Evolutionary conservation across 306 rosid genomes (phyloP), one percentile per base, ranked within the genome.

Genomic region (Hippophae tibetana): DNA sequence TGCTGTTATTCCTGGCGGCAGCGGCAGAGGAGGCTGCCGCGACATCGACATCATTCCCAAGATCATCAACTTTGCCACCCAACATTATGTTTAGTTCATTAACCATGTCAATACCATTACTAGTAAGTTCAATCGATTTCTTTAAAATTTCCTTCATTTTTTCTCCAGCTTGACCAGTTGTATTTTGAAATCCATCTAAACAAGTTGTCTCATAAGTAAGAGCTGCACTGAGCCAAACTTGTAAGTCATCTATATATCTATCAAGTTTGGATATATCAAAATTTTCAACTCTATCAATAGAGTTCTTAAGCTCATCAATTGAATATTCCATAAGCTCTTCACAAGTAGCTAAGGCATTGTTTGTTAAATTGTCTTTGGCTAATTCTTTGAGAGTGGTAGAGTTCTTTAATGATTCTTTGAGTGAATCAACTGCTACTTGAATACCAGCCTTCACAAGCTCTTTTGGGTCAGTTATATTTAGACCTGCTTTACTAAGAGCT

Each of bases 21-120:
- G 6, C 77, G 74, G 23, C 72, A 71, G n/a, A 61, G 60, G 53
- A 26, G 18, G 18, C 23, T 18, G 23, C 23, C 23, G 23, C 23
- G 23, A 18, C 23, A 18, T 18, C 23, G 23, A 18, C 23, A 18
- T 18, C 23, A 18, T 10, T 0, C 10, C 13, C 13, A 12, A 61
- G 0, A 14, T 71, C 47, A 5, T 71, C 6, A 12, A 54, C 27
- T 7, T 52, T 25, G 18, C 6, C 13, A 40, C 8, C 13, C 10
- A 79, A 0, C 4, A 84, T 0, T 2, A 40, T 25, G 0, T 70
- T 49, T 6, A 74, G 26, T 5, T 69, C 78, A 12, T 44, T 25
- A 23, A 87, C 71, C 77, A 90, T 81, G 31, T 81, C 96, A 10
- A 87, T 65, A 1, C 85, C 94, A 61, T 87, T 90, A 64, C 51